These are phyloP conservation scores for Boletellus ananiceps DNA, from an alignment of 768 basidiomycete genomes.

Conservation along the genomic window DNA sequence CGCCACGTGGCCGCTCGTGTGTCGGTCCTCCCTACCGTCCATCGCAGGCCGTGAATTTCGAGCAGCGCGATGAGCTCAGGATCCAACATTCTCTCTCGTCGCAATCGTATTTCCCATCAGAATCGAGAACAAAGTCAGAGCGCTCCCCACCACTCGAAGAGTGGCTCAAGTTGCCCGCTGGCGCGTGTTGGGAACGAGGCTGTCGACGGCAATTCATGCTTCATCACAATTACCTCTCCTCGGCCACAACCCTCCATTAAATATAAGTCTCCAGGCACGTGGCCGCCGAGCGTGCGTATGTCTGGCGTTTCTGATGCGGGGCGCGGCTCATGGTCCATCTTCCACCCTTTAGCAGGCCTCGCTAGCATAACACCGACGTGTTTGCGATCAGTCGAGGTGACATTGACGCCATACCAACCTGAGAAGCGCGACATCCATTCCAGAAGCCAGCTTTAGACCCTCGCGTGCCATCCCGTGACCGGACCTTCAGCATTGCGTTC, in stretches of 20 bases:
- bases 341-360: constrained; percentile 3
- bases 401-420: not conserved
- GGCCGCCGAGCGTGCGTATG: constrained; percentile 11
- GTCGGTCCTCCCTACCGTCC: not conserved
- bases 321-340: not conserved
- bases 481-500: constrained; percentile 21
- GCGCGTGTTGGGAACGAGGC: constrained; percentile 30
- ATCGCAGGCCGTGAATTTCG: not conserved
- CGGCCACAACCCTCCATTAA: constrained; percentile 20
- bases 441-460: constrained; percentile 12
- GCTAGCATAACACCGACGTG: constrained; percentile 1
- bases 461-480: constrained; percentile 12
- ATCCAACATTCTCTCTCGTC: not conserved
- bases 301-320: constrained; percentile 10
- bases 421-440: constrained; percentile 8
- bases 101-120: not conserved
- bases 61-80: constrained; percentile 1
- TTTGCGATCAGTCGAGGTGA: constrained; percentile 5
- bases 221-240: constrained; percentile 22
- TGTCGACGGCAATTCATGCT: constrained; percentile 21
- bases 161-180: constrained; percentile 15
- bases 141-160: constrained; percentile 4
- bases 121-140: not conserved
- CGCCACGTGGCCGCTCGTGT: constrained; percentile 14
- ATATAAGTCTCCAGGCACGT: constrained; percentile 13